Conservation (phyloP, 2,329 filamentous ascomycete species). For the Hypomyces rosellus region DNA sequence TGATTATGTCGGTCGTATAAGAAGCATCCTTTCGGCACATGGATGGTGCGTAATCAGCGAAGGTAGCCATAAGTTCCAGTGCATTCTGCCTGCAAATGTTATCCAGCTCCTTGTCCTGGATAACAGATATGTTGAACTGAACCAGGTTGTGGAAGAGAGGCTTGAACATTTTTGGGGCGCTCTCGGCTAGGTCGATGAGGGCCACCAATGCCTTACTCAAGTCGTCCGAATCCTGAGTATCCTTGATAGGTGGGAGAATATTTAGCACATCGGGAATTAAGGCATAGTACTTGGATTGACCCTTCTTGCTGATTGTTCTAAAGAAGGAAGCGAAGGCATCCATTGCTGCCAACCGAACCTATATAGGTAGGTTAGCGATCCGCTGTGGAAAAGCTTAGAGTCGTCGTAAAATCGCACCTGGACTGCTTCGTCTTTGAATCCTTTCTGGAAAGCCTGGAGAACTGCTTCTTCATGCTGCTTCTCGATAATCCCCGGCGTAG, state of each 20-base stretch:
- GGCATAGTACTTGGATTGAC: slow-evolving; percentile 78
- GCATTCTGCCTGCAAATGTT: slow-evolving; percentile 91
- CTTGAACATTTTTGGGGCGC: slow-evolving; percentile 97
- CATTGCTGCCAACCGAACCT: slow-evolving; percentile 91
- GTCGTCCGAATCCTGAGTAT: slow-evolving; percentile 82
- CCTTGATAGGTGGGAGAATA: slow-evolving; percentile 89
- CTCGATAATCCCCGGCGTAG: slow-evolving; percentile 92
- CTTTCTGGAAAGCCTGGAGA: slow-evolving; percentile 77
- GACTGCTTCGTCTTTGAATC: slow-evolving; percentile 84
- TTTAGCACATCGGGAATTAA: slow-evolving; percentile 90
- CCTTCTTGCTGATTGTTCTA: slow-evolving; percentile 80
- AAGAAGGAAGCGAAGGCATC: slow-evolving; percentile 97
- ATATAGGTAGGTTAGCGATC: slow-evolving; percentile 5
- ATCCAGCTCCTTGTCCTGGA: slow-evolving; percentile 90
- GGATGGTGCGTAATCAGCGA: slow-evolving; percentile 86
- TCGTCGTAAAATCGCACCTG: slow-evolving; percentile 46
- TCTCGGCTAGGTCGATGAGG: slow-evolving; percentile 88
- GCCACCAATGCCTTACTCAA: slow-evolving; percentile 84
- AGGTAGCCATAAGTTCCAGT: slow-evolving; percentile 94
- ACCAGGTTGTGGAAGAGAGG: slow-evolving; percentile 87
- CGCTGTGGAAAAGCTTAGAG: neutral
- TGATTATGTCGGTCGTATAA: slow-evolving; percentile 95
- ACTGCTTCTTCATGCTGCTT: slow-evolving; percentile 93
- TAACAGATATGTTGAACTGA: slow-evolving; percentile 85
- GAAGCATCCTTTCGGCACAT: slow-evolving; percentile 94